phyloP scores from a whole-genome alignment of 768 basidiomycete genomes.

The Boletus rubroflammeus region DNA sequence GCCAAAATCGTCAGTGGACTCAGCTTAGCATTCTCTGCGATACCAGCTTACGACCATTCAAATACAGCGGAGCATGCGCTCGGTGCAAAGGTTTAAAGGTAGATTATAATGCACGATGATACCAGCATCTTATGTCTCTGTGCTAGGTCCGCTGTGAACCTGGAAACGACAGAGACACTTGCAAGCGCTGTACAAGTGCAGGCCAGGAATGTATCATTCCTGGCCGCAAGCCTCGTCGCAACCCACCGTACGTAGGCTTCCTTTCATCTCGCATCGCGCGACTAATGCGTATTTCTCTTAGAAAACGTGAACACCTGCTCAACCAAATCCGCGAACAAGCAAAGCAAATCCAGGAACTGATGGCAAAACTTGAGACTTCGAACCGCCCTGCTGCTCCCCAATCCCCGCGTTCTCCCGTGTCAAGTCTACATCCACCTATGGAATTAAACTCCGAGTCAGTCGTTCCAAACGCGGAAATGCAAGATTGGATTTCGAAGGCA shows the following conservation, averaged over 20 bases:
- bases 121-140: background rate
- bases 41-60: conserved; percentile 3
- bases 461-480: conserved; percentile 52
- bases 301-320: conserved; percentile 78
- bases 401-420: conserved; percentile 35
- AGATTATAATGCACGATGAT: background rate
- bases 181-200: conserved; percentile 69
- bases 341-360: conserved; percentile 64
- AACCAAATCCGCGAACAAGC: conserved; percentile 75
- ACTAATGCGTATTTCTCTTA: conserved; percentile 25
- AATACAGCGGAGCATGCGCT: conserved; percentile 57
- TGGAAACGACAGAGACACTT: conserved; percentile 65
- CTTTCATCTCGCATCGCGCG: background rate
- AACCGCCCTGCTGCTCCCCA: conserved; percentile 32
- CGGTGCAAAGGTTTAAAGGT: conserved; percentile 64
- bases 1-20: conserved; percentile 23
- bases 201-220: conserved; percentile 75
- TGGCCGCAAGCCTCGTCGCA: conserved; percentile 77
- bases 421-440: conserved; percentile 27
- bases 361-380: conserved; percentile 59
- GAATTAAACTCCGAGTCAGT: conserved; percentile 24
- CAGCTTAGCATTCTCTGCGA: background rate
- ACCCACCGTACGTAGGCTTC: conserved; percentile 60
- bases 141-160: conserved; percentile 75
- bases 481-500: conserved; percentile 76